Conservation (phyloP, 768 basidiomycete species). For the Termitomyces bulborhizus region DNA sequence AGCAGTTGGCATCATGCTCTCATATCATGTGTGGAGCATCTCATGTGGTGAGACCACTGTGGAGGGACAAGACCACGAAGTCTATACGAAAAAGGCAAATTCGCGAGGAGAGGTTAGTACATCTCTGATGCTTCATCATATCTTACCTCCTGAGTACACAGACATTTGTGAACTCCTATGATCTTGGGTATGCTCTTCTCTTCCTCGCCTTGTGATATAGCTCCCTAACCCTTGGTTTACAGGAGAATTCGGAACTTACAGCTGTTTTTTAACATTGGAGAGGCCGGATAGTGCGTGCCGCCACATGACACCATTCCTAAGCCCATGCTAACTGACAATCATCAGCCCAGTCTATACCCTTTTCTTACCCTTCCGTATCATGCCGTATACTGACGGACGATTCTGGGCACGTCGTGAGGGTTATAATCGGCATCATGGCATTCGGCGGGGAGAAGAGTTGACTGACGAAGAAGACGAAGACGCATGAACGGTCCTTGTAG, state of each 20-base stretch:
- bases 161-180: constrained; percentile 88
- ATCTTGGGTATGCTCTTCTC: constrained; percentile 57
- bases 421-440: constrained; percentile 51
- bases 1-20: constrained; percentile 65
- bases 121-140: background rate
- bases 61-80: constrained; percentile 81
- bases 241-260: constrained; percentile 62
- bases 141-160: constrained; percentile 17
- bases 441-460: constrained; percentile 76
- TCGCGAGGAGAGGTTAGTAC: constrained; percentile 58
- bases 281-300: constrained; percentile 68
- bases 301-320: background rate
- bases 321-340: background rate
- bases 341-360: constrained; percentile 70
- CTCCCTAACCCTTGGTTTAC: background rate
- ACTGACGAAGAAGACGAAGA: constrained; percentile 72
- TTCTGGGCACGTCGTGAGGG: constrained; percentile 72
- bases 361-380: constrained; percentile 73
- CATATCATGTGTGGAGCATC: constrained; percentile 70
- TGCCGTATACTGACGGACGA: constrained; percentile 81
- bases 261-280: constrained; percentile 84
- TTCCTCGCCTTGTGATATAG: background rate
- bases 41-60: constrained; percentile 80
- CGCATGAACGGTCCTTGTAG: constrained; percentile 10
- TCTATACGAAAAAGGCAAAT: constrained; percentile 67